Conservation (phyloP, 2,329 filamentous ascomycete species). For the Sporothrix variecibatus region DNA sequence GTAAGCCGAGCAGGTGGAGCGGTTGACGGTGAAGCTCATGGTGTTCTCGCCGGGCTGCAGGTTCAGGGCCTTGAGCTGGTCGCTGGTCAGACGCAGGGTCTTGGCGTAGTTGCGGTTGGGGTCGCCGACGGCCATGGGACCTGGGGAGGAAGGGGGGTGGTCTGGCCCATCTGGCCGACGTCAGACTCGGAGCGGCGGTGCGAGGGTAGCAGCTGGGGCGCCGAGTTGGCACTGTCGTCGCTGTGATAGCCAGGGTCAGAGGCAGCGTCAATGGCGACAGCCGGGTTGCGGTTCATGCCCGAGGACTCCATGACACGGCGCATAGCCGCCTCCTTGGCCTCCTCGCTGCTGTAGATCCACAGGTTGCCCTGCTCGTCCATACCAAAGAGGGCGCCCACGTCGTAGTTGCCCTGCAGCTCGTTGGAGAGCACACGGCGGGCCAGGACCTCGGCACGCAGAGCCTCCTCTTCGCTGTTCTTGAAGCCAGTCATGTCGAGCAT, state of each 20-base stretch:
- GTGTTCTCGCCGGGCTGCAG: slow-evolving; percentile 84
- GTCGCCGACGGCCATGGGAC: slow-evolving; percentile 61
- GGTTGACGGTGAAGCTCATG: slow-evolving; percentile 96
- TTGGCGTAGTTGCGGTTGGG: slow-evolving; percentile 91
- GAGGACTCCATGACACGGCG: slow-evolving; percentile 60
- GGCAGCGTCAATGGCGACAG: slow-evolving; percentile 72
- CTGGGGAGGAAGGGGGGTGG: slow-evolving; percentile 72
- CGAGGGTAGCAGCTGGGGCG: slow-evolving; percentile 38
- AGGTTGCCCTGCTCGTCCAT: slow-evolving; percentile 94
- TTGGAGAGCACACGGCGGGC: slow-evolving; percentile 90
- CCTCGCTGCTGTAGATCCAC: slow-evolving; percentile 99
- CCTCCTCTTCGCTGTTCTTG: slow-evolving; percentile 91
- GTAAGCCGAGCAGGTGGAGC: slow-evolving; percentile 84
- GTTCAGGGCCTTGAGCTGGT: slow-evolving; percentile 84
- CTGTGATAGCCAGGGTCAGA: slow-evolving; percentile 96
- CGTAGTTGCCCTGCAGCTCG: slow-evolving; percentile 91
- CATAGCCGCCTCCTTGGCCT: slow-evolving; percentile 87
- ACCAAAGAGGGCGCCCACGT: slow-evolving; percentile 92
- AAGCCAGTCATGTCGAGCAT: slow-evolving; percentile 99
- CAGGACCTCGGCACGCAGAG: slow-evolving; percentile 87
- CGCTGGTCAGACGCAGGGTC: slow-evolving; percentile 89
- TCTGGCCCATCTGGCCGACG: slow-evolving; percentile 53
- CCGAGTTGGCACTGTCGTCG: slow-evolving; percentile 69
- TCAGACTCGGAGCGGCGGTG: slow-evolving; percentile 71
- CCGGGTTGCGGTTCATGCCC: slow-evolving; percentile 50